Conservation (phyloP, 2,329 filamentous ascomycete species). For the Botrytis hyacinthi region DNA sequence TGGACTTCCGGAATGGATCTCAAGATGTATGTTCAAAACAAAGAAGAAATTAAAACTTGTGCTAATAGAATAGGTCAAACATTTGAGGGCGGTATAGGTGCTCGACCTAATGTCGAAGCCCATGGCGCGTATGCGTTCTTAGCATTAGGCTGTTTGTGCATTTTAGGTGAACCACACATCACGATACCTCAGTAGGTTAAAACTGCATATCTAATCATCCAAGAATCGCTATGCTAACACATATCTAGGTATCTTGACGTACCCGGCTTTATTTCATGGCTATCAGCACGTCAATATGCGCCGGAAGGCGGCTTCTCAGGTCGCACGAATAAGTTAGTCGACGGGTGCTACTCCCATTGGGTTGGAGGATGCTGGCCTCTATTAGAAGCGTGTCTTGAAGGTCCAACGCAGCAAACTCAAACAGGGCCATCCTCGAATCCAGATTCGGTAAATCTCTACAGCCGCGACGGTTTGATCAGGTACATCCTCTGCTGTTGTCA, state of each 20-base stretch:
- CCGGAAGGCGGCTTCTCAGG: conserved; percentile 93
- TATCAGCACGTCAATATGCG: conserved; percentile 82
- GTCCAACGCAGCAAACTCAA: conserved; percentile 30
- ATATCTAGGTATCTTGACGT: conserved; percentile 69
- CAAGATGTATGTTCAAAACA: conserved; percentile 61
- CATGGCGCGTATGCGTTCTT: conserved; percentile 98
- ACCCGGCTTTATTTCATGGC: conserved; percentile 75
- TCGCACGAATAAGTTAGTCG: conserved; percentile 94
- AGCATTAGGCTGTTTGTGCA: conserved; percentile 81
- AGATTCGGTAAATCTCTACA: conserved; percentile 59
- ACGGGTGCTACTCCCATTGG: conserved; percentile 99
- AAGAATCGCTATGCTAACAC: conserved; percentile 25
- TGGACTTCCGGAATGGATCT: conserved; percentile 75
- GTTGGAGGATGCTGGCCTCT: conserved; percentile 93
- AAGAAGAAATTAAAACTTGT: background rate
- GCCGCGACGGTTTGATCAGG: conserved; percentile 76
- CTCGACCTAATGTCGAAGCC: conserved; percentile 81
- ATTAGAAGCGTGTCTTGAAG: conserved; percentile 73
- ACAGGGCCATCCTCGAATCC: conserved; percentile 24
- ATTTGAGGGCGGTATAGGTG: conserved; percentile 90
- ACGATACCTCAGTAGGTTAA: conserved; percentile 66
- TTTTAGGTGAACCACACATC: conserved; percentile 75
- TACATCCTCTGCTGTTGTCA: conserved; percentile 93
- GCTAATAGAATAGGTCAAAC: conserved; percentile 65
- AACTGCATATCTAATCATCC: background rate